phyloP scores from a whole-genome alignment of 208 protist genomes.

The Trypanosoma brucei region DNA sequence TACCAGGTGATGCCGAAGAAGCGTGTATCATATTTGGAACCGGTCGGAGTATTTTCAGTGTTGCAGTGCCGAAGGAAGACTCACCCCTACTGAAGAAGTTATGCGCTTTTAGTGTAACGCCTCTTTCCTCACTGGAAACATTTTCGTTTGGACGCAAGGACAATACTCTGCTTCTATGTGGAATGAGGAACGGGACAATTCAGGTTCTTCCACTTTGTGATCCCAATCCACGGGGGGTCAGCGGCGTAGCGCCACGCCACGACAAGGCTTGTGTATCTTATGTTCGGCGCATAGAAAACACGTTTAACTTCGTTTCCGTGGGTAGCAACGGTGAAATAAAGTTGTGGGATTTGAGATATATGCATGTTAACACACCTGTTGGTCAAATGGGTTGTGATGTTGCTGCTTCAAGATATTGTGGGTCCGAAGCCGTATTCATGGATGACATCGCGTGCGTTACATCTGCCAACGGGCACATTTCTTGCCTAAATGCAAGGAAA shows the following conservation, averaged over 20 bases:
- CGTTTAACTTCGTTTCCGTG: constrained; percentile 55
- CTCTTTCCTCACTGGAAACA: constrained; percentile 17
- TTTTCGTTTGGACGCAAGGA: constrained; percentile 14
- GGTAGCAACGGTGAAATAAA: constrained; percentile 41
- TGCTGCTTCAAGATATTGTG: constrained; percentile 18
- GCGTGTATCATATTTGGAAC: constrained; percentile 9
- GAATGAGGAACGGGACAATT: constrained; percentile 58
- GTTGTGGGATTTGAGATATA: constrained; percentile 63
- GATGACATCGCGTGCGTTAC: constrained; percentile 27
- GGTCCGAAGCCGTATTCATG: constrained; percentile 20
- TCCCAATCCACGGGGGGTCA: background rate
- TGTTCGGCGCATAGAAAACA: constrained; percentile 26
- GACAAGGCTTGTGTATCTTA: constrained; percentile 27
- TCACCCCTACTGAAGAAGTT: constrained; percentile 5
- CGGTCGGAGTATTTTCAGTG: constrained; percentile 6
- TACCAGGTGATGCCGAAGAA: background rate
- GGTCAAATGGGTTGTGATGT: constrained; percentile 16
- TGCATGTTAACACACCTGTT: constrained; percentile 34
- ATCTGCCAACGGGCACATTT: constrained; percentile 19
- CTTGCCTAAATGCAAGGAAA: constrained; percentile 19
- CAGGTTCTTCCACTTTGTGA: constrained; percentile 19
- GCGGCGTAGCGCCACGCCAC: constrained; percentile 33
- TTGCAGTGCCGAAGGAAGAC: background rate
- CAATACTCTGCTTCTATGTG: constrained; percentile 24
- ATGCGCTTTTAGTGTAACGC: constrained; percentile 9